Percentiles rank a stretch among this genome's conserved stretches.
phyloP scores from a whole-genome alignment of 768 basidiomycete species.

The Trametes meyenii region DNA sequence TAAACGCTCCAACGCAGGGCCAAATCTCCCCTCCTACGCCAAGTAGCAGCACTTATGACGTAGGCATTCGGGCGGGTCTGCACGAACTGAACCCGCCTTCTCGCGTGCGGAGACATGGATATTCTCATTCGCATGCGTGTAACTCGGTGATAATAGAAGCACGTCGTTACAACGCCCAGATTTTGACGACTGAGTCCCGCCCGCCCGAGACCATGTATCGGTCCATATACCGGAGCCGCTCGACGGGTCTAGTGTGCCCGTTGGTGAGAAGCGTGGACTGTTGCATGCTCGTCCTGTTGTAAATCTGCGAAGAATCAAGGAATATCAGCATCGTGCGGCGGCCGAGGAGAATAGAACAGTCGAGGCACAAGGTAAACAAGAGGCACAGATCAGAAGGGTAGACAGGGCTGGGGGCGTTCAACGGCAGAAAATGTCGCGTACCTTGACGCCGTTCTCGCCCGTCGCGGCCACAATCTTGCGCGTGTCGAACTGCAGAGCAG shows the following conservation, averaged over 20 bases:
- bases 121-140: no score
- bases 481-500: conserved; percentile 91
- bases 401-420: not conserved
- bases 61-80: not conserved
- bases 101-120: not conserved
- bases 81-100: not conserved
- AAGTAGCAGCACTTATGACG: not conserved
- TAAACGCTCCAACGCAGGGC: not conserved
- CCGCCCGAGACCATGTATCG: conserved; percentile 91
- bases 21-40: no score
- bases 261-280: conserved; percentile 84
- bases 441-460: conserved; percentile 93
- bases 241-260: conserved; percentile 90
- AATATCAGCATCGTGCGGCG: conserved; percentile 7
- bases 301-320: conserved; percentile 55
- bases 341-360: not conserved
- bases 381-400: not conserved
- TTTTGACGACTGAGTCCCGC: conserved; percentile 82
- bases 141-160: not conserved
- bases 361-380: not conserved
- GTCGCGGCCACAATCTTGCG: conserved; percentile 91
- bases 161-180: conserved; percentile 82
- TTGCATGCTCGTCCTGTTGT: conserved; percentile 93
- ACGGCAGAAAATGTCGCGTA: conserved; percentile 32
- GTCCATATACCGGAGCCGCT: conserved; percentile 93